Evolutionary conservation across 352 stramenopile genomes (phyloP).

Genomic region (Plasmopara muralis): DNA sequence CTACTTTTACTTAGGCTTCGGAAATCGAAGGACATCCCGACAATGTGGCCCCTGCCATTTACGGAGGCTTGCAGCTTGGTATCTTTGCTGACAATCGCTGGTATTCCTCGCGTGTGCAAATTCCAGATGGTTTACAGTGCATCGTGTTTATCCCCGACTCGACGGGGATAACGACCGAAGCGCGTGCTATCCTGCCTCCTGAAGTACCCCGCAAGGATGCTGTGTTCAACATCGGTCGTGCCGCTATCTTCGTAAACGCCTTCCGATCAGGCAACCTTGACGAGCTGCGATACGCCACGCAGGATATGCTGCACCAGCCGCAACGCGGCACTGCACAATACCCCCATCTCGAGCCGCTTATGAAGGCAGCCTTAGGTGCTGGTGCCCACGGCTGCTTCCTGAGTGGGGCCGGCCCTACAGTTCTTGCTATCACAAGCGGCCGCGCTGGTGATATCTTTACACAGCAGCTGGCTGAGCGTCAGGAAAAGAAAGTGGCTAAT

Average conservation of each 20-base stretch:
- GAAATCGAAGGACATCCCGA: conserved; percentile 98
- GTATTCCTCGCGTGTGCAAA: conserved; percentile 95
- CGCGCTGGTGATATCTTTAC: conserved; percentile 98
- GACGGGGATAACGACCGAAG: conserved; percentile 92
- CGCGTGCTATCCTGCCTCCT: conserved; percentile 88
- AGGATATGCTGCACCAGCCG: conserved; percentile 95
- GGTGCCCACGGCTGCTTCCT: conserved; percentile 95
- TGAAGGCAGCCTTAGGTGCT: conserved; percentile 92
- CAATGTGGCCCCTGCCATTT: conserved; percentile 98
- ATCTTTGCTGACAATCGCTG: conserved; percentile 93
- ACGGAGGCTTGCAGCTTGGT: conserved; percentile 96
- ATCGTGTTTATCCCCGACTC: conserved; percentile 98
- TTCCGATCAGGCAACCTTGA: conserved; percentile 95
- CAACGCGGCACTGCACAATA: conserved; percentile 94
- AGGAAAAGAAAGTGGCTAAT: conserved; percentile 91
- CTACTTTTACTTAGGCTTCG: conserved; percentile 52
- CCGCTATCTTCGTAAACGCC: conserved; percentile 96
- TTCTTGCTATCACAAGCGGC: conserved; percentile 97
- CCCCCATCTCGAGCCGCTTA: conserved; percentile 95
- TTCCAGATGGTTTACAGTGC: conserved; percentile 94
- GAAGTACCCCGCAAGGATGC: conserved; percentile 89
- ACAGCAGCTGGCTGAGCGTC: conserved; percentile 85
- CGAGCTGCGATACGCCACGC: conserved; percentile 92
- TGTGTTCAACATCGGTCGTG: conserved; percentile 95
- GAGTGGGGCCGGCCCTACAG: conserved; percentile 94